Base-by-base conservation (phyloP, 768 basidiomycete species). In the Mycena sanguinolenta region DNA sequence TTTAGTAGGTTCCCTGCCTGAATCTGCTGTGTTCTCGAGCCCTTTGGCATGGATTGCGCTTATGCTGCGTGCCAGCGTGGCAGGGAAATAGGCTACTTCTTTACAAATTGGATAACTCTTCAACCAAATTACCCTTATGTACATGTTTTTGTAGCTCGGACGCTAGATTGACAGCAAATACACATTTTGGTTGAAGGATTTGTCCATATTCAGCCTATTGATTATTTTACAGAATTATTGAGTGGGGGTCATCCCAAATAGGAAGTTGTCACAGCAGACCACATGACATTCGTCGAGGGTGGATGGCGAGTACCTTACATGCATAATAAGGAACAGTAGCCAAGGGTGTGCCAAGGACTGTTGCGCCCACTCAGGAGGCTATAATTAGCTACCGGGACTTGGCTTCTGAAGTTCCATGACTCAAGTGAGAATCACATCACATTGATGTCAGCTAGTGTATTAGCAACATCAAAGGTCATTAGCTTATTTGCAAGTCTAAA, bases 91-190 rank as follows among this genome's bases (percentile, higher is more conserved):
- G 59, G 44, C 46, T 28, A 34, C 30, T 49, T 60, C 17, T 19
- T 60, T 27, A 46, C 59, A 34, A 21, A 60, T 60, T 49, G 46
- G 36, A 14, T 38, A 38, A 38, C 53, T 66, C 58, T 14, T 65
- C 73, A 16, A 66, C 65, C 5, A 63, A 55, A 28, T 72, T 66
- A 13, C 76, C 73, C 69, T 75, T 59, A 17, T 38, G 36, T 7
- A 38, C 36, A 14, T 38, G 36, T 38, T 38, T 38, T 38, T 38
- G 36, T 7, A 14, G 36, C 36, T 38, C 36, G 14, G 36, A 38
- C 6, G 36, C 36, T 38, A 38, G 36, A 38, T 38, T 38, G 36
- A 38, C 8, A 14, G 36, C 36, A 38, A 38, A 38, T 38, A 14
- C 36, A 6, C 36, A 38, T 38, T 38, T 17, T 44, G 42, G 42